Evolutionary conservation across 2,329 filamentous ascomycete genomes (phyloP), one percentile per base, ranked within the genome.

Genomic region (Diaporthe amygdali): DNA sequence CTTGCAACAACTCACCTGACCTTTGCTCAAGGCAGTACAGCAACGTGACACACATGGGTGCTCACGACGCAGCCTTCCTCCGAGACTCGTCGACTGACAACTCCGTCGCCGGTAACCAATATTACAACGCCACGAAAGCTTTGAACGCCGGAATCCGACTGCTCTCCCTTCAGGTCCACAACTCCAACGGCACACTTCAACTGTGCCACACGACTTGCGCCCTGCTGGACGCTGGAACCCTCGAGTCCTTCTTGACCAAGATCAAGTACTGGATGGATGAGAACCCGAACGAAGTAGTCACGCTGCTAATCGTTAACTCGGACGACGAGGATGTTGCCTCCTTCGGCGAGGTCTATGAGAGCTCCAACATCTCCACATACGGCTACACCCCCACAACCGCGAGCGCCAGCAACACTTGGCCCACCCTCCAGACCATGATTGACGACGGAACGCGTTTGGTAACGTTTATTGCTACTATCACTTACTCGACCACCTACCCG

Each of bases 1-100:
- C 91, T 39, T 96, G 94, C 88, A 96, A 96, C 83, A 96, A 96
- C 85, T 94, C 92, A 0, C 92, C 93, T 0, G 83, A 86, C 52
- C 88, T 96, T 49, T 96, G 94, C 84, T 84, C 83, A 73, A 89
- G 89, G 74, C 83, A 88, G 22, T 96, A 96, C 84, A 91, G 90
- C 82, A 90, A 92, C 75, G 88, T 96, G 76, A 95, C 93, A 3
- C 88, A 95, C 79, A 89, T 96, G 77, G 93, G 93, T 27, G 92
- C 92, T 22, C 93, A 95, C 82, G 88, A 95, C 82, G 91, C 89
- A 72, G 86, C 93, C 14, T 95, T 95, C 79, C 80, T 95, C 52
- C 86, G 92, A 63, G 91, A 94, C 76, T 79, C 83, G 32, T 87
- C 86, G 69, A 92, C 90, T 0, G 84, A 82, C 72, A 89, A 91